phyloP scores from a whole-genome alignment of 1,284 basidiomycete genomes.

The Pseudozyma sp. region DNA sequence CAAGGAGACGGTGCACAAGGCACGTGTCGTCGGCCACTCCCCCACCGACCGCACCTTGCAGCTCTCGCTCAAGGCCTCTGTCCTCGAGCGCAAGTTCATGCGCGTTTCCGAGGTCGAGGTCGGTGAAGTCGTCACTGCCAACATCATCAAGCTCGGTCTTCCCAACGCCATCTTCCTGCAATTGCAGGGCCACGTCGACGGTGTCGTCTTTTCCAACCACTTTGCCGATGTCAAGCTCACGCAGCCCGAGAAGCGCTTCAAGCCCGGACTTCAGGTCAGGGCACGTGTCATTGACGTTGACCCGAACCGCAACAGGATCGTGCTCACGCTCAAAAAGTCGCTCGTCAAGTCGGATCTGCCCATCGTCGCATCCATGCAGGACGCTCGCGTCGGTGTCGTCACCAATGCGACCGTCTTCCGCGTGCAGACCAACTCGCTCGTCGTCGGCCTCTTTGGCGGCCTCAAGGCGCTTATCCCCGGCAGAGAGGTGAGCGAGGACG shows the following conservation, averaged over 20 bases:
- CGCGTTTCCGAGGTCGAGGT: slow-evolving; percentile 80
- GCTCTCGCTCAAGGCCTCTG: slow-evolving; percentile 83
- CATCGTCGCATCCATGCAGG: slow-evolving; percentile 75
- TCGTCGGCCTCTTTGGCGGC: slow-evolving; percentile 77
- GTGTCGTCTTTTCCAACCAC: slow-evolving; percentile 92
- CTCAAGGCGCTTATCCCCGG: slow-evolving; percentile 81
- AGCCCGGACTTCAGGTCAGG: slow-evolving; percentile 83
- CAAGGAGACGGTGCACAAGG: slow-evolving; percentile 74
- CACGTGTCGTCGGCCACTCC: slow-evolving; percentile 89
- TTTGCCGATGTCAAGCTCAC: slow-evolving; percentile 88
- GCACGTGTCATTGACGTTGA: slow-evolving; percentile 90
- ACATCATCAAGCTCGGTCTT: slow-evolving; percentile 56
- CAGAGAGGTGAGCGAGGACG: slow-evolving; percentile 54
- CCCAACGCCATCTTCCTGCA: slow-evolving; percentile 64
- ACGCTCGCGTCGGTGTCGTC: slow-evolving; percentile 78
- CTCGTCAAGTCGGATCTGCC: slow-evolving; percentile 80
- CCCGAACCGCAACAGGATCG: slow-evolving; percentile 81
- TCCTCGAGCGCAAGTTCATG: slow-evolving; percentile 88
- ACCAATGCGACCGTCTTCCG: slow-evolving; percentile 82
- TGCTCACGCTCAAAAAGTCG: slow-evolving; percentile 91
- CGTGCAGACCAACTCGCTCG: slow-evolving; percentile 55
- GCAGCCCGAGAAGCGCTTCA: slow-evolving; percentile 80
- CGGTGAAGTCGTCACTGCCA: slow-evolving; percentile 55
- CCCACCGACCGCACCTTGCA: slow-evolving; percentile 88
- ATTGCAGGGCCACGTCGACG: slow-evolving; percentile 73